Evolutionary conservation across 371 early-diverging fungal species (phyloP), one percentile per base, ranked within the genome.

Genomic region (Mucor irregularis): DNA sequence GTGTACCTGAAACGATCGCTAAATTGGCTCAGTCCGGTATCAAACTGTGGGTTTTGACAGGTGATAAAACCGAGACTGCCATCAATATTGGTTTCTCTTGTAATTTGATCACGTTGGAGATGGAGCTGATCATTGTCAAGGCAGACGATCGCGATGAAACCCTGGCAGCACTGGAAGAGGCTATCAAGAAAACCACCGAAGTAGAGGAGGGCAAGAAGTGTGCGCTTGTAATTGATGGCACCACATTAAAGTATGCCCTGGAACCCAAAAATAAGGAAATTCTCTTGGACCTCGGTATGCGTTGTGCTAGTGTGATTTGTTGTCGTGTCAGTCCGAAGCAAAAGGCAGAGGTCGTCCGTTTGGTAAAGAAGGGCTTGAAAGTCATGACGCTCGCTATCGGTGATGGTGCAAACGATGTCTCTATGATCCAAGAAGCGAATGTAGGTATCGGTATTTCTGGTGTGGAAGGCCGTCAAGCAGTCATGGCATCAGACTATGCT

Each of bases 1-100:
- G 92, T 21, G 99, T 98, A 0, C 93, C 94, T n/a, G 90, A 94
- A 58, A 92, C 98, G 0, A 93, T 99, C 54, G 86, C 85, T 45
- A 78, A 82, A 44, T 80, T 97, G 26, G 86, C 95, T 1, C 80
- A 80, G 11, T 97, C 98, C 0, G 97, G 97, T 16, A 94, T 99
- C 51, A 88, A 89, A 49, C 78, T 96, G 10, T 98, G 96, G 96
- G 96, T 99, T 81, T 72, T 99, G 64, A 99, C 99, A 0, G 99
- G 99, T 35, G 99, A 99, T 73, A 93, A 97, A 71, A 91, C 91
- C 39, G 99, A 99, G 68, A 99, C 99, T 13, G 99, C 99, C 25
- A 91, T 97, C 61, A 93, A 93, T 60, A 97, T 97, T 74, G 98
- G 95, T 3, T 90, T 89, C 56, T 87, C 92, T 1, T 95, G 95